Evolutionary conservation across 805 yeast species (phyloP).

Genomic region (Pichia gijzeniarum): DNA sequence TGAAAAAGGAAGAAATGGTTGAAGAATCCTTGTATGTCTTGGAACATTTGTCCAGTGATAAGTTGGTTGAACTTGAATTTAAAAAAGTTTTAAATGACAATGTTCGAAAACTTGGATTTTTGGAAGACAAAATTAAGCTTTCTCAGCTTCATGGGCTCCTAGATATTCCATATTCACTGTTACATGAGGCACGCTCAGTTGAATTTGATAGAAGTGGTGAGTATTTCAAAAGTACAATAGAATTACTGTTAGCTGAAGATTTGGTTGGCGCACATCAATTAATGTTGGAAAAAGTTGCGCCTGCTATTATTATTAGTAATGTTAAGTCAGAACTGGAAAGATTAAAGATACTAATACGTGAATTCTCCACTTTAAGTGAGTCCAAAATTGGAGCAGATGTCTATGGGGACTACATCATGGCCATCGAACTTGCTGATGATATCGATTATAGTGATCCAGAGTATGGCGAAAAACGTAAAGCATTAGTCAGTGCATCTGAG

Average conservation of each 20-base stretch:
- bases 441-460: conserved; percentile 12
- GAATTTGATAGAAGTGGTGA: conserved; percentile 44
- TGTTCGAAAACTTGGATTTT: conserved; percentile 27
- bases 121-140: conserved; percentile 26
- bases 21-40: conserved; percentile 59
- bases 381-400: conserved; percentile 58
- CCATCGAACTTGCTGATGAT: conserved; percentile 15
- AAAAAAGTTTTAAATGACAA: conserved; percentile 31
- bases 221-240: conserved; percentile 52
- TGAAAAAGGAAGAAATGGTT: conserved; percentile 42
- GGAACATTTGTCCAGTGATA: conserved; percentile 49
- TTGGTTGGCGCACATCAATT: conserved; percentile 60
- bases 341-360: conserved; percentile 33
- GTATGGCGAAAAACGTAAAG: conserved; percentile 2
- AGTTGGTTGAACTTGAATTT: conserved; percentile 36
- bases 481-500: conserved; percentile 26
- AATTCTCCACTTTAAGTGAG: conserved; percentile 39
- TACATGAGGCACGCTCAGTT: conserved; percentile 57
- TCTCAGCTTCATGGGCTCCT: conserved; percentile 34
- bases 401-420: conserved; percentile 43
- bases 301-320: conserved; percentile 55
- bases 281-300: conserved; percentile 59
- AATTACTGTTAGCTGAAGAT: conserved; percentile 53
- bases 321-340: conserved; percentile 16
- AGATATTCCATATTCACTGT: conserved; percentile 40